Evolutionary conservation across 129 eudicot species (phyloP).

Genomic region (Lactuca sativa): DNA sequence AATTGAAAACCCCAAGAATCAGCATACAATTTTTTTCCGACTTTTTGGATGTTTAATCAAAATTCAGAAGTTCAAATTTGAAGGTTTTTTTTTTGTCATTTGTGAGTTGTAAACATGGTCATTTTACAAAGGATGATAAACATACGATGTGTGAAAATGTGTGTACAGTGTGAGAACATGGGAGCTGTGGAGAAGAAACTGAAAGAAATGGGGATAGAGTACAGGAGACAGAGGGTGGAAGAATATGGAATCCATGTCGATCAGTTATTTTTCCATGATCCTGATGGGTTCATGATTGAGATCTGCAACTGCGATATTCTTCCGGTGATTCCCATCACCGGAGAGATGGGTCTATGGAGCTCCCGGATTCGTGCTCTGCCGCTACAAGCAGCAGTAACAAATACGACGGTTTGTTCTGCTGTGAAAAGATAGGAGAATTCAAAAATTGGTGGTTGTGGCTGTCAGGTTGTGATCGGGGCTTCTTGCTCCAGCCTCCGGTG

Average conservation of each 20-base stretch:
- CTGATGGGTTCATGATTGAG: slow-evolving; percentile 96
- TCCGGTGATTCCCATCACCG: slow-evolving; percentile 77
- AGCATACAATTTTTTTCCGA: neutral
- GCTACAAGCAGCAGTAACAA: slow-evolving; percentile 5
- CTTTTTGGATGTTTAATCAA: neutral
- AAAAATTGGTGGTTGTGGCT: slow-evolving; percentile 3
- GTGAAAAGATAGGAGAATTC: neutral
- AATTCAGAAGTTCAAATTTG: neutral
- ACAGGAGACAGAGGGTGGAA: slow-evolving; percentile 62
- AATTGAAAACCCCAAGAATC: neutral
- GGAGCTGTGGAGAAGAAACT: slow-evolving; percentile 85
- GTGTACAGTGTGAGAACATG: slow-evolving; percentile 86
- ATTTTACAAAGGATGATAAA: neutral
- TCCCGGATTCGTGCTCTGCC: slow-evolving; percentile 25
- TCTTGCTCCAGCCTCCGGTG: too few relatives aligned
- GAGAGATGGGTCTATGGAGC: slow-evolving; percentile 76
- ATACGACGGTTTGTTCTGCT: slow-evolving; percentile 1
- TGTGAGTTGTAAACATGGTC: too few relatives aligned
- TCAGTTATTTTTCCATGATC: slow-evolving; percentile 90
- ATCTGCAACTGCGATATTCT: slow-evolving; percentile 87
- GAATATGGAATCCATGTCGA: slow-evolving; percentile 87
- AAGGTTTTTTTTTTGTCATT: too few relatives aligned
- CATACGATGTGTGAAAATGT: neutral
- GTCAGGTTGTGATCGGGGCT: neutral
- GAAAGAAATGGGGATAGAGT: slow-evolving; percentile 64